These are phyloP conservation scores for Ilex aquifolium DNA, from an alignment of 257 asterid genomes.

Conservation along the genomic window DNA sequence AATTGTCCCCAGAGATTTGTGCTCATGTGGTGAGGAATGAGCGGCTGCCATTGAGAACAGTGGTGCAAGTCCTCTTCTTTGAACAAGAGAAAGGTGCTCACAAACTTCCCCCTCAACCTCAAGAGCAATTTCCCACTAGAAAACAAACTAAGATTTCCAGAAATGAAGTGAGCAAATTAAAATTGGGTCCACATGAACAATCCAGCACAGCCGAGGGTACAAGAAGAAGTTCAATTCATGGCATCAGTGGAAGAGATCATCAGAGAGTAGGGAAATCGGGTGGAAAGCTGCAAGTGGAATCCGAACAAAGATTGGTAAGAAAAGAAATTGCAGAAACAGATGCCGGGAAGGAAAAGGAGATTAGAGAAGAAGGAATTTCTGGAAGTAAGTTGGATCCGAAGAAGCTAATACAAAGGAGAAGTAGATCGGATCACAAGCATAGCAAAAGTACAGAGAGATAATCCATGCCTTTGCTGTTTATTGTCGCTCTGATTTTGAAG, in stretches of 20 bases:
- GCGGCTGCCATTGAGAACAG: constrained; percentile 59
- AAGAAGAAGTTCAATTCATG: constrained; percentile 15
- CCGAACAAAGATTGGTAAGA: constrained; percentile 23
- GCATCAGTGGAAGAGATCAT: constrained; percentile 17
- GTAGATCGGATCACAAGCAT: constrained; percentile 16
- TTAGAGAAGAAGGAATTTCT: constrained; percentile 13
- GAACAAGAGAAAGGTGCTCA: constrained; percentile 41
- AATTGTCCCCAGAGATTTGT: constrained; percentile 50
- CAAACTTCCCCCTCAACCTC: constrained; percentile 15
- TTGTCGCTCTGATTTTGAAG: no score
- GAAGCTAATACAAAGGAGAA: constrained; percentile 23
- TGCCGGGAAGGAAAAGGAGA: constrained; percentile 18
- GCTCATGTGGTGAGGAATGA: constrained; percentile 68
- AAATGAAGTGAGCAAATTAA: constrained; percentile 24
- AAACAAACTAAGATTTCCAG: constrained; percentile 18
- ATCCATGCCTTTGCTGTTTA: neutral
- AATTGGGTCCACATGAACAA: constrained; percentile 14
- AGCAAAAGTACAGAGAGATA: constrained; percentile 24
- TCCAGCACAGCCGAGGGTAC: constrained; percentile 18
- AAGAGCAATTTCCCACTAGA: constrained; percentile 13
- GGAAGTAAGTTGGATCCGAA: constrained; percentile 17
- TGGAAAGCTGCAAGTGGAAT: constrained; percentile 20
- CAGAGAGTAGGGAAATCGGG: constrained; percentile 15
- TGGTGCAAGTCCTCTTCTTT: constrained; percentile 66
- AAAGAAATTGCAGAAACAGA: constrained; percentile 18